Conservation (phyloP, 805 yeast genomes). For the Danielia oregonensis region DNA sequence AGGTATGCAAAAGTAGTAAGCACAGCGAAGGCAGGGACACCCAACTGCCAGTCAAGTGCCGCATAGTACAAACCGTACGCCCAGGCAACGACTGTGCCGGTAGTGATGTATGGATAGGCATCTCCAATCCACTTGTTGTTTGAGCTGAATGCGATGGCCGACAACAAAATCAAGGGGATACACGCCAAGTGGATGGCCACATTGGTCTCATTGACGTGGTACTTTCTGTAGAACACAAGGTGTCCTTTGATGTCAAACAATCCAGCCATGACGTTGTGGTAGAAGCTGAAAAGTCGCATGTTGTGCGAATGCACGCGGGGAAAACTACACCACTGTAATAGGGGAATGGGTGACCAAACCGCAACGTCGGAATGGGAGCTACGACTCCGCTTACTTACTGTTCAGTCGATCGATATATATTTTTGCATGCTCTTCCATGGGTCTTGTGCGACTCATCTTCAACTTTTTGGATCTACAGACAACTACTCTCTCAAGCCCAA, state of each 20-base stretch:
- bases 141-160: slow-evolving; percentile 36
- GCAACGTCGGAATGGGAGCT: too few relatives aligned
- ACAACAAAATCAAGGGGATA: slow-evolving; percentile 71
- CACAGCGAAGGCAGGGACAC: slow-evolving; percentile 26
- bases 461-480: too few relatives aligned
- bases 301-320: too few relatives aligned
- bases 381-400: too few relatives aligned
- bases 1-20: slow-evolving; percentile 21
- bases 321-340: too few relatives aligned
- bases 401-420: too few relatives aligned
- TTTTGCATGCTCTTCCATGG: too few relatives aligned
- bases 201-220: slow-evolving; percentile 47
- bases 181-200: slow-evolving; percentile 73
- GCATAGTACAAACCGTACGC: slow-evolving; percentile 58
- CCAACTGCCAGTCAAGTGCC: slow-evolving; percentile 47
- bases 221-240: slow-evolving; percentile 32
- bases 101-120: slow-evolving; percentile 31
- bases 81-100: slow-evolving; percentile 45
- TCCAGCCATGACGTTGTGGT: slow-evolving; percentile 25
- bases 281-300: too few relatives aligned
- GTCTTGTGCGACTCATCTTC: too few relatives aligned
- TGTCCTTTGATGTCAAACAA: slow-evolving; percentile 34
- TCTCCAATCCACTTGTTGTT: slow-evolving; percentile 18
- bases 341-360: too few relatives aligned
- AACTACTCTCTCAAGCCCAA: slow-evolving; percentile 47